A percentile compares a stretch with the other conserved stretches of the same genome.
Conservation (phyloP, 2,329 filamentous ascomycete species). For the Bipolaris gigantea region DNA sequence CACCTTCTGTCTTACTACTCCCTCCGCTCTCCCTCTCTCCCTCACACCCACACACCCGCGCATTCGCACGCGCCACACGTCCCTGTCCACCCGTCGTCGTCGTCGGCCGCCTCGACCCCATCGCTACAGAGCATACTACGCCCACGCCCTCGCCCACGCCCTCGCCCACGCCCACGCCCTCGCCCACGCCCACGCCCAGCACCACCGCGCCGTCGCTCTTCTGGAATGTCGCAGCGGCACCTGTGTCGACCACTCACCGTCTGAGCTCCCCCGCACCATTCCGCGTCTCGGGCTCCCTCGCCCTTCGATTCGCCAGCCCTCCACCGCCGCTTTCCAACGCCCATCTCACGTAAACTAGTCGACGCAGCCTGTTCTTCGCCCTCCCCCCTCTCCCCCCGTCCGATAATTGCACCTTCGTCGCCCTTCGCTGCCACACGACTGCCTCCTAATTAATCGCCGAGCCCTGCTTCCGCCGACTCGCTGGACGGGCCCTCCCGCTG, state of each 20-base stretch:
- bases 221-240: conserved; percentile 35
- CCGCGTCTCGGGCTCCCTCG: conserved; percentile 15
- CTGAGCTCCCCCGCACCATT: conserved; percentile 23
- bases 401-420: conserved; percentile 2
- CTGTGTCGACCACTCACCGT: conserved; percentile 22
- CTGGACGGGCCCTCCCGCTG: conserved; percentile 30
- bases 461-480: conserved; percentile 17
- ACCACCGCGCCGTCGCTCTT: conserved; percentile 18
- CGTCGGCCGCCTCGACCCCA: too few relatives aligned
- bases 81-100: background rate
- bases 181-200: background rate
- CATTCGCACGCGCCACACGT: background rate
- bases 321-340: conserved; percentile 3
- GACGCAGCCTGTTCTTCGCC: background rate
- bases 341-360: background rate
- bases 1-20: too few relatives aligned
- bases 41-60: too few relatives aligned
- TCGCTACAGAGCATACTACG: background rate
- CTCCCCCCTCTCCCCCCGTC: background rate
- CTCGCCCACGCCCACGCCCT: too few relatives aligned
- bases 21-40: too few relatives aligned
- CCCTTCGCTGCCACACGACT: conserved; percentile 3
- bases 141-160: background rate
- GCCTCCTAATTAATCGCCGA: conserved; percentile 3
- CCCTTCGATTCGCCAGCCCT: background rate